phyloP scores from a whole-genome alignment of 768 basidiomycete species.

The Pleurotus salmoneostramineus region DNA sequence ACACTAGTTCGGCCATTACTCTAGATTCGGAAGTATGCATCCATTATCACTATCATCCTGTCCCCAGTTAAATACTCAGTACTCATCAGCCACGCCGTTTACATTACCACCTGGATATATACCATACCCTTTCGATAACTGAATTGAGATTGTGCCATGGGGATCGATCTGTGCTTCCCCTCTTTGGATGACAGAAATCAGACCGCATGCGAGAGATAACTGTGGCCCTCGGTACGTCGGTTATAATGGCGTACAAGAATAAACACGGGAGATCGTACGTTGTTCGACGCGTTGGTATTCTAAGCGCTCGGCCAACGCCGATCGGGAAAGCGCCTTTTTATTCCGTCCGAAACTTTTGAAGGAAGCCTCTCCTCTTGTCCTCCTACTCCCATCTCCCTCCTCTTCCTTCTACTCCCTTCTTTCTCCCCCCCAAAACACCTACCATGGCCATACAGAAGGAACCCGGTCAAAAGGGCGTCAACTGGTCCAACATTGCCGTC shows the following conservation, averaged over 20 bases:
- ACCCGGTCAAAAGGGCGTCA: conserved; percentile 89
- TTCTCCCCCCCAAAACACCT: conserved; percentile 4
- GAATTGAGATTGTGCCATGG: conserved; percentile 6
- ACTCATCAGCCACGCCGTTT: conserved; percentile 8
- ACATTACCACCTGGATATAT: conserved; percentile 13
- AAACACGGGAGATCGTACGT: conserved; percentile 3
- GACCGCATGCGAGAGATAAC: neutral
- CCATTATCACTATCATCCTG: neutral
- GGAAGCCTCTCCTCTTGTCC: conserved; percentile 17
- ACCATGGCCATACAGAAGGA: conserved; percentile 80
- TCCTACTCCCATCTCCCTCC: conserved; percentile 13
- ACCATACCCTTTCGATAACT: conserved; percentile 13
- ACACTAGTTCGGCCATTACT: neutral
- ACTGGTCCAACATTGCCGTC: conserved; percentile 94
- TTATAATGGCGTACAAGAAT: neutral
- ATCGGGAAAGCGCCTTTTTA: conserved; percentile 20
- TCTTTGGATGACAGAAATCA: neutral
- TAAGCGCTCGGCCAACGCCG: conserved; percentile 26
- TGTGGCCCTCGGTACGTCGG: neutral
- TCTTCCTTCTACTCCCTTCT: conserved; percentile 14
- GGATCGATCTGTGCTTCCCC: too few relatives aligned
- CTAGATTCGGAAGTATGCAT: neutral
- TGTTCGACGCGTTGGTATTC: neutral
- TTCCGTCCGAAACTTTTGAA: conserved; percentile 13
- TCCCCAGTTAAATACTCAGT: neutral